A percentile compares a stretch with the other conserved stretches of the same genome.
These are phyloP conservation scores for Aspergillus sp. DNA, from an alignment of 2,329 filamentous ascomycete species.

Conservation along the genomic window DNA sequence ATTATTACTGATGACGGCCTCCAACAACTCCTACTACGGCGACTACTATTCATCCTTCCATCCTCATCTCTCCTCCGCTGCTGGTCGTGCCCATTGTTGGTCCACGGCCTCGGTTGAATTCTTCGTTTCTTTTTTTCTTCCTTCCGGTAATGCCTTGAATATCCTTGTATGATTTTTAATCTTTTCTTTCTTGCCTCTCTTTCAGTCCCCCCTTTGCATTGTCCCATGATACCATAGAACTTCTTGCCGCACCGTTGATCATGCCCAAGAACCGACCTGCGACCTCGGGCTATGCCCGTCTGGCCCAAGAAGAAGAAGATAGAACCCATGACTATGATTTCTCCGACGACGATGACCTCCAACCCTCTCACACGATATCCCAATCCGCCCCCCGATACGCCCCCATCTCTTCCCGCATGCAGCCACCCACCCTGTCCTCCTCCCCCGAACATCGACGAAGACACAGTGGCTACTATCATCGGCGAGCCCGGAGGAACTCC, in stretches of 20 bases:
- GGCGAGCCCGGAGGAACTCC: slow-evolving; percentile 67
- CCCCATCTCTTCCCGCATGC: slow-evolving; percentile 54
- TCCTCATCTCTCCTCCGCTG: neutral
- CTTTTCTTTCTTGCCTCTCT: slow-evolving; percentile 12
- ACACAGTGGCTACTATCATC: slow-evolving; percentile 47
- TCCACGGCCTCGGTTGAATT: neutral
- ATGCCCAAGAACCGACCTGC: slow-evolving; percentile 70
- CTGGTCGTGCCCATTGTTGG: neutral
- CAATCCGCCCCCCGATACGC: slow-evolving; percentile 61
- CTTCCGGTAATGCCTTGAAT: slow-evolving; percentile 17
- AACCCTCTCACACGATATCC: slow-evolving; percentile 55
- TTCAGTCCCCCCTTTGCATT: slow-evolving; percentile 4
- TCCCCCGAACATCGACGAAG: slow-evolving; percentile 46
- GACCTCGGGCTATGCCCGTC: slow-evolving; percentile 80
- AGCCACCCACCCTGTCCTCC: slow-evolving; percentile 39
- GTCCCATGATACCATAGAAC: slow-evolving; percentile 9
- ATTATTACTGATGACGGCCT: neutral
- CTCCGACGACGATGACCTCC: slow-evolving; percentile 67
- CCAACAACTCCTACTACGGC: neutral
- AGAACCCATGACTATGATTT: slow-evolving; percentile 56
- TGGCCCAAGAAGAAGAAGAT: slow-evolving; percentile 74
- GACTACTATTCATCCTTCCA: neutral
- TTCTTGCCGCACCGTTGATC: slow-evolving; percentile 32
- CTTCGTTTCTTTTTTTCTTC: neutral
- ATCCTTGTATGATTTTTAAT: slow-evolving; percentile 3